Percentiles rank a stretch among this genome's conserved stretches.
Conservation (phyloP, 2,329 filamentous ascomycete species). For the Nemania sp. region DNA sequence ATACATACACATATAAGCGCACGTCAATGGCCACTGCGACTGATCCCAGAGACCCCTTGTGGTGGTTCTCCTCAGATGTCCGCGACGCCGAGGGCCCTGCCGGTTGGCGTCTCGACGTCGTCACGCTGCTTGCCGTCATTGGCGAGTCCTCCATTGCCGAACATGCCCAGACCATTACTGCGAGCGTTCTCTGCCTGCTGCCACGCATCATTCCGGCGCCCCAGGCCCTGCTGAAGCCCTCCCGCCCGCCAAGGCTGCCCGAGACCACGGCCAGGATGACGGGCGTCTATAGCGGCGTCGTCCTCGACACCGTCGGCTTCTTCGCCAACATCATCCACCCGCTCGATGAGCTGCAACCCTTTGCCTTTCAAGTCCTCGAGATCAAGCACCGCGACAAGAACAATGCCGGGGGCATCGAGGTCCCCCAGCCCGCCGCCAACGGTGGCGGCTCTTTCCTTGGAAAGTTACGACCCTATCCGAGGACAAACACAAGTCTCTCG, state of each 20-base stretch:
- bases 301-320: constrained; percentile 61
- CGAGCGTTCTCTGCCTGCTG: constrained; percentile 60
- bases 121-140: constrained; percentile 66
- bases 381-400: constrained; percentile 51
- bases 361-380: constrained; percentile 53
- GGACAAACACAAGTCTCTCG: constrained; percentile 22
- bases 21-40: not conserved
- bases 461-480: constrained; percentile 16
- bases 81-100: constrained; percentile 41
- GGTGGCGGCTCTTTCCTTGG: constrained; percentile 19
- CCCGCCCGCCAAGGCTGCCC: constrained; percentile 59
- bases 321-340: constrained; percentile 65
- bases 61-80: constrained; percentile 43
- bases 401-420: constrained; percentile 31
- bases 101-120: constrained; percentile 63
- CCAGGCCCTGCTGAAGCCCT: constrained; percentile 63
- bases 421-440: constrained; percentile 19
- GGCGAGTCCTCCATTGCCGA: constrained; percentile 63
- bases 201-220: constrained; percentile 66
- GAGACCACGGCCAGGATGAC: constrained; percentile 58
- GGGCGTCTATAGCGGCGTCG: constrained; percentile 62
- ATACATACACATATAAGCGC: constrained; percentile 8
- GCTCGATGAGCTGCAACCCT: constrained; percentile 54
- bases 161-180: constrained; percentile 62
- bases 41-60: constrained; percentile 15